phyloP scores from a whole-genome alignment of 345 rosid species.

The Syzygium grande region DNA sequence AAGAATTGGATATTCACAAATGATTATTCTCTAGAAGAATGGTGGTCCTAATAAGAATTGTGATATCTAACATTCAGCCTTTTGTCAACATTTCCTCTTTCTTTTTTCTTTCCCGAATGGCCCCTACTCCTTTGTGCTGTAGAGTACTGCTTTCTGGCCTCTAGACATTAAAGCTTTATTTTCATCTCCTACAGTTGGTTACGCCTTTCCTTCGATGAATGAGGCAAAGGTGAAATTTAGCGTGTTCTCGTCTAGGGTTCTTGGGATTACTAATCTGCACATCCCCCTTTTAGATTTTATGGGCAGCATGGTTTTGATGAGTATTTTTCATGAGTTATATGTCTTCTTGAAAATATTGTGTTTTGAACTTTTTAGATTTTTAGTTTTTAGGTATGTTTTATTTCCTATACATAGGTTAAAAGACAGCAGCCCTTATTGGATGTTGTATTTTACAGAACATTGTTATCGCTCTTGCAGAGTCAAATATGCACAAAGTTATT shows the following conservation, averaged over 20 bases:
- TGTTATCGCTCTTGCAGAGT: neutral
- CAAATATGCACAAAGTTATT: neutral
- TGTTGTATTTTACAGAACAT: neutral
- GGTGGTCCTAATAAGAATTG: neutral
- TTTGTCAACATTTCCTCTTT: neutral
- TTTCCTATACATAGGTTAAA: neutral
- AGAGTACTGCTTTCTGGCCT: neutral
- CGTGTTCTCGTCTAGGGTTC: neutral
- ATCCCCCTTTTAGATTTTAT: neutral
- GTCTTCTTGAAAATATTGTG: neutral
- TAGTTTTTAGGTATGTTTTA: neutral
- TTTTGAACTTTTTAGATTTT: neutral
- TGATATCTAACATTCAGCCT: neutral
- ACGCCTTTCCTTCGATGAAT: neutral
- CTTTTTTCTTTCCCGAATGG: neutral
- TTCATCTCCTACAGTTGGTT: neutral
- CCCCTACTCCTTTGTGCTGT: neutral
- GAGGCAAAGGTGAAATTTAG: neutral
- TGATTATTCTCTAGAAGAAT: neutral
- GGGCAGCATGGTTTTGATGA: neutral
- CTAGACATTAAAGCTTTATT: neutral
- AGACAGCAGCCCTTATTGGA: neutral
- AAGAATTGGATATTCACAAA: neutral
- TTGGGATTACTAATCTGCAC: neutral
- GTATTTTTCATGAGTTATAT: neutral